Evolutionary conservation across 441 rosid species (phyloP).

Genomic region (Adansonia grandidieri): DNA sequence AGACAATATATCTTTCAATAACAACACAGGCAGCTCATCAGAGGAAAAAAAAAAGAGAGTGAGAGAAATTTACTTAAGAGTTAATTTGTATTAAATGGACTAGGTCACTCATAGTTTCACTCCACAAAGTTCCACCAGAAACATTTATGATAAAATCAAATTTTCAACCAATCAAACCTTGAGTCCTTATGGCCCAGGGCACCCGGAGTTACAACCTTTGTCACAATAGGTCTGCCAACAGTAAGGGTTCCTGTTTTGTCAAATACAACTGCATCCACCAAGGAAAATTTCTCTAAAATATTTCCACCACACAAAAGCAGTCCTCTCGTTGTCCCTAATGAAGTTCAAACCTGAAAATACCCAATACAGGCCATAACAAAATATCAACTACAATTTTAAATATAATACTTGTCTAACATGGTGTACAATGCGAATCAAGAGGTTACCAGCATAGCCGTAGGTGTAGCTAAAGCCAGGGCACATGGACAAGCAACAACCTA

Average conservation of each 20-base stretch:
- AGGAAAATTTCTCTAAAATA: slow-evolving; percentile 86
- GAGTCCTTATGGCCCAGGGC: slow-evolving; percentile 35
- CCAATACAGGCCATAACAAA: slow-evolving; percentile 16
- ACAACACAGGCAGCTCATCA: background rate
- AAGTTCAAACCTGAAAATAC: slow-evolving; percentile 78
- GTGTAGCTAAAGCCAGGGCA: slow-evolving; percentile 98
- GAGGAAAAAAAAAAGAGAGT: too few species aligned
- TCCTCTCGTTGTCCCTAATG: slow-evolving; percentile 93
- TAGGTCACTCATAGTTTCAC: background rate
- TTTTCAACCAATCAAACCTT: slow-evolving; percentile 53
- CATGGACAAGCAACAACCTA: slow-evolving; percentile 99
- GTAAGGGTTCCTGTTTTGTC: slow-evolving; percentile 97
- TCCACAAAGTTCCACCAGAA: slow-evolving; percentile 19
- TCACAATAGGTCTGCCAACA: slow-evolving; percentile 86
- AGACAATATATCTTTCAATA: background rate
- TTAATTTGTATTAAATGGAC: background rate
- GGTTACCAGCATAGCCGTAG: slow-evolving; percentile 90
- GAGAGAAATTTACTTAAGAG: too few species aligned
- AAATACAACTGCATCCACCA: slow-evolving; percentile 76
- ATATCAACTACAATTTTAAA: background rate
- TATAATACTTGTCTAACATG: background rate
- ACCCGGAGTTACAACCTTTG: slow-evolving; percentile 60
- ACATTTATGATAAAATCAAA: slow-evolving; percentile 19
- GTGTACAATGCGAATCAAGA: slow-evolving; percentile 29
- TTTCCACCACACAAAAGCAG: slow-evolving; percentile 91